A percentile compares a stretch with the other conserved stretches of the same genome.
These are phyloP conservation scores for Hortaea sp. DNA, from an alignment of 2,329 filamentous ascomycete species.

Conservation along the genomic window DNA sequence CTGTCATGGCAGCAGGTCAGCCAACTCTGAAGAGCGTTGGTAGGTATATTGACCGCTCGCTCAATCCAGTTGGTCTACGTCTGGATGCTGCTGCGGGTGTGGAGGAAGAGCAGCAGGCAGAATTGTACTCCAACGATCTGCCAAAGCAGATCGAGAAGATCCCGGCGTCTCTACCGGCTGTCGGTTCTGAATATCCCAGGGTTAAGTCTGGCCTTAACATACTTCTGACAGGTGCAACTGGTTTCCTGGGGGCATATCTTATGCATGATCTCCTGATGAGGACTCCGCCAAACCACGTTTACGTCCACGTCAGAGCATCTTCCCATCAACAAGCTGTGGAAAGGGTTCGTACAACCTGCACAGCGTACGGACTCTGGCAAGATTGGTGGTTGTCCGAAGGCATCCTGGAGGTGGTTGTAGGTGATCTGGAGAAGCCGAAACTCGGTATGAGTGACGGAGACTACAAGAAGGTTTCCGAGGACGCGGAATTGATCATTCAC, in stretches of 20 bases:
- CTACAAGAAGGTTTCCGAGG: slow-evolving; percentile 56
- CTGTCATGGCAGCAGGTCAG: slow-evolving; percentile 53
- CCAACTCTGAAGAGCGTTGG: slow-evolving; percentile 52
- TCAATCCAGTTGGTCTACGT: slow-evolving; percentile 39
- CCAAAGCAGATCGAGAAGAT: slow-evolving; percentile 42
- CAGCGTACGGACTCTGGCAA: slow-evolving; percentile 72
- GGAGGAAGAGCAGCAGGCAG: slow-evolving; percentile 39
- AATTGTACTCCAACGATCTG: slow-evolving; percentile 44
- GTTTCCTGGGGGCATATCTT: slow-evolving; percentile 77
- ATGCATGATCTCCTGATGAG: slow-evolving; percentile 63
- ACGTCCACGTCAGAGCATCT: slow-evolving; percentile 67
- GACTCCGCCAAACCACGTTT: slow-evolving; percentile 44
- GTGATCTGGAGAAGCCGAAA: slow-evolving; percentile 61
- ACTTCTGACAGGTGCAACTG: slow-evolving; percentile 81
- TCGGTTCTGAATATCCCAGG: slow-evolving; percentile 3
- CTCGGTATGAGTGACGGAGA: slow-evolving; percentile 59
- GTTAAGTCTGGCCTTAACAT: slow-evolving; percentile 33
- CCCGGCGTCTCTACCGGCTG: slow-evolving; percentile 27
- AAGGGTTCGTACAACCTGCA: slow-evolving; percentile 56
- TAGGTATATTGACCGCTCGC: slow-evolving; percentile 40
- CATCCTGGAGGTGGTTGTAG: slow-evolving; percentile 54
- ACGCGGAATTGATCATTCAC: slow-evolving; percentile 62
- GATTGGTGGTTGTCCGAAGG: slow-evolving; percentile 53
- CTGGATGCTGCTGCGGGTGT: slow-evolving; percentile 38
- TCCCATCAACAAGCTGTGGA: slow-evolving; percentile 49